These are phyloP conservation scores for Gillenia trifoliata DNA, from an alignment of 306 rosid genomes.

Conservation along the genomic window DNA sequence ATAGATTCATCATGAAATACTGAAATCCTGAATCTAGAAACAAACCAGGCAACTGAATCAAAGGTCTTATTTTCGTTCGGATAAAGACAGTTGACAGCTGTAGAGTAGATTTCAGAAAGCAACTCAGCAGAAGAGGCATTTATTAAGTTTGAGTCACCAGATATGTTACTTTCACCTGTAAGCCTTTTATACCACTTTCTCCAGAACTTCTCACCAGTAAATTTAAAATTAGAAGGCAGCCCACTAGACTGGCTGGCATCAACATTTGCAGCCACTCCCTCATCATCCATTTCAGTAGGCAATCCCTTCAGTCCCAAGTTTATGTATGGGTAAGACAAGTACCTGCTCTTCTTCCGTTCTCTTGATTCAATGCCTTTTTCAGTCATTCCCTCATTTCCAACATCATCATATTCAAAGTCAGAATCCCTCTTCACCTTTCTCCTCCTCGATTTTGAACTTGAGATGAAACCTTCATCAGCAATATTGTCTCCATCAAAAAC, in stretches of 20 bases:
- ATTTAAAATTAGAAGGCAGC: slow-evolving; percentile 31
- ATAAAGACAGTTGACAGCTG: slow-evolving; percentile 58
- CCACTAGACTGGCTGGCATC: slow-evolving; percentile 7
- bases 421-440: slow-evolving; percentile 27
- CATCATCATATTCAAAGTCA: slow-evolving; percentile 8
- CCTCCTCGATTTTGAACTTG: slow-evolving; percentile 15
- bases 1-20: slow-evolving; percentile 52
- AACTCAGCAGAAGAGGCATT: slow-evolving; percentile 40
- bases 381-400: slow-evolving; percentile 9
- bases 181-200: slow-evolving; percentile 60
- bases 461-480: background rate
- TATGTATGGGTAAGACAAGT: slow-evolving; percentile 70
- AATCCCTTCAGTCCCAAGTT: slow-evolving; percentile 38
- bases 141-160: slow-evolving; percentile 32
- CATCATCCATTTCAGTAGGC: slow-evolving; percentile 34
- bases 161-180: slow-evolving; percentile 20
- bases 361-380: slow-evolving; percentile 47
- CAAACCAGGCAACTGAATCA: slow-evolving; percentile 60
- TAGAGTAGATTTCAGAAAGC: slow-evolving; percentile 60
- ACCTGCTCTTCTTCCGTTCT: slow-evolving; percentile 76
- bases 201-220: slow-evolving; percentile 53
- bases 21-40: slow-evolving; percentile 61
- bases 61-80: slow-evolving; percentile 34
- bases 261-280: slow-evolving; percentile 19
- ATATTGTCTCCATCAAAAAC: background rate